A percentile compares a stretch with the other conserved stretches of the same genome.
Conservation (phyloP, 2,329 filamentous ascomycete genomes). For the Fusarium circinatum region DNA sequence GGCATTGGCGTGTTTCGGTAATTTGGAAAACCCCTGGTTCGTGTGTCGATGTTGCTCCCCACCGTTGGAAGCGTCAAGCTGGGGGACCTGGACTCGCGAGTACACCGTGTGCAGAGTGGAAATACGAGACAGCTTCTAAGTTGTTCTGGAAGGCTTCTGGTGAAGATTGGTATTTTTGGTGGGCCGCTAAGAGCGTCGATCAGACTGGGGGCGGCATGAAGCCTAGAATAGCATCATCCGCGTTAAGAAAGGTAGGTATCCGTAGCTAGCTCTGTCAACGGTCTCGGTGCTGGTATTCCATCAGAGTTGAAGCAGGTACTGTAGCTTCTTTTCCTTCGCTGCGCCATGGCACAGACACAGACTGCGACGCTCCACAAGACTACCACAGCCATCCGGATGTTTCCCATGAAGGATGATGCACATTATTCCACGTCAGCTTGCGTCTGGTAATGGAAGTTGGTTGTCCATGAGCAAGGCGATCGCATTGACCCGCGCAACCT, state of each 20-base stretch:
- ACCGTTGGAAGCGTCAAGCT: constrained; percentile 3
- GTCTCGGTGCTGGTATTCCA: constrained; percentile 19
- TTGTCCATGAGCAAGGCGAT: constrained; percentile 5
- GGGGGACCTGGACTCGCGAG: background rate
- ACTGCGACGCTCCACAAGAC: background rate
- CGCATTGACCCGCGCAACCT: constrained; percentile 3
- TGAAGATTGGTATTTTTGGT: constrained; percentile 14
- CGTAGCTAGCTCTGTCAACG: background rate
- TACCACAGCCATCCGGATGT: constrained; percentile 17
- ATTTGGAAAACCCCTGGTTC: constrained; percentile 13
- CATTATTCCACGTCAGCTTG: constrained; percentile 15
- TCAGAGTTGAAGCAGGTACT: background rate
- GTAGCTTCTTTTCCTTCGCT: constrained; percentile 4
- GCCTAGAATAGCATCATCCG: constrained; percentile 13
- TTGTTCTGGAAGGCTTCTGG: constrained; percentile 44
- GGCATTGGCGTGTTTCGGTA: constrained; percentile 10
- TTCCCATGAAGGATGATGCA: constrained; percentile 15
- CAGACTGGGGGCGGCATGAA: constrained; percentile 9
- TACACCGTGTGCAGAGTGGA: constrained; percentile 13
- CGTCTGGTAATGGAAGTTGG: background rate
- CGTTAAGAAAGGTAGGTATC: background rate
- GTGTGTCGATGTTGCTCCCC: constrained; percentile 15
- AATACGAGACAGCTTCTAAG: constrained; percentile 20
- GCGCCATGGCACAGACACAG: constrained; percentile 34
- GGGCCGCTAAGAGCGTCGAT: constrained; percentile 21